These are phyloP conservation scores for Yamadazyma laniorum DNA, from an alignment of 805 yeast genomes.

Conservation along the genomic window DNA sequence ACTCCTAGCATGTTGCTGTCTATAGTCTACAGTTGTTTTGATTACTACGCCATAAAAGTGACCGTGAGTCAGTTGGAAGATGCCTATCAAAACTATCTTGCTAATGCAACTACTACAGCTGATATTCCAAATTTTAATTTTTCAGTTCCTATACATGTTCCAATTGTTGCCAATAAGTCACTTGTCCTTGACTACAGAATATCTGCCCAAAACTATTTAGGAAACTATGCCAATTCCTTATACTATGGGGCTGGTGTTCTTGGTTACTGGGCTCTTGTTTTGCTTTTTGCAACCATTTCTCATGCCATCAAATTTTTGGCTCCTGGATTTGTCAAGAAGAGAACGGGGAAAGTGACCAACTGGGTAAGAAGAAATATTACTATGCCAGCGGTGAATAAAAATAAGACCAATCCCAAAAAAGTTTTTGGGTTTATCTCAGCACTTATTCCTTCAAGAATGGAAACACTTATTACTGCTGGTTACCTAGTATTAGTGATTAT, in stretches of 20 bases:
- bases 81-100: constrained; percentile 16
- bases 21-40: constrained; percentile 18
- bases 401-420: constrained; percentile 20
- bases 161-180: constrained; percentile 16
- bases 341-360: constrained; percentile 28
- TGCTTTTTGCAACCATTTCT: constrained; percentile 39
- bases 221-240: constrained; percentile 23
- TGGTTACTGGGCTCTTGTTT: constrained; percentile 48
- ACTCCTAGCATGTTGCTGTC: neutral
- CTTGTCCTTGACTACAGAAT: constrained; percentile 5
- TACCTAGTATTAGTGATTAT: constrained; percentile 20
- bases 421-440: constrained; percentile 19
- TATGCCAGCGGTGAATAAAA: constrained; percentile 27
- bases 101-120: constrained; percentile 15
- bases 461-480: constrained; percentile 26
- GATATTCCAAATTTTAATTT: constrained; percentile 26
- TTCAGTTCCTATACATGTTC: constrained; percentile 20
- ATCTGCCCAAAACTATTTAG: constrained; percentile 17
- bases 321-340: constrained; percentile 31
- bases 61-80: constrained; percentile 16
- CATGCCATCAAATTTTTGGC: constrained; percentile 41
- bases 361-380: constrained; percentile 24
- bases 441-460: constrained; percentile 37
- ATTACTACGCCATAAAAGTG: constrained; percentile 19
- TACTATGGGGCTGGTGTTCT: constrained; percentile 40